Conservation (phyloP, 805 yeast genomes). For the Ogataea thermomethanolica region DNA sequence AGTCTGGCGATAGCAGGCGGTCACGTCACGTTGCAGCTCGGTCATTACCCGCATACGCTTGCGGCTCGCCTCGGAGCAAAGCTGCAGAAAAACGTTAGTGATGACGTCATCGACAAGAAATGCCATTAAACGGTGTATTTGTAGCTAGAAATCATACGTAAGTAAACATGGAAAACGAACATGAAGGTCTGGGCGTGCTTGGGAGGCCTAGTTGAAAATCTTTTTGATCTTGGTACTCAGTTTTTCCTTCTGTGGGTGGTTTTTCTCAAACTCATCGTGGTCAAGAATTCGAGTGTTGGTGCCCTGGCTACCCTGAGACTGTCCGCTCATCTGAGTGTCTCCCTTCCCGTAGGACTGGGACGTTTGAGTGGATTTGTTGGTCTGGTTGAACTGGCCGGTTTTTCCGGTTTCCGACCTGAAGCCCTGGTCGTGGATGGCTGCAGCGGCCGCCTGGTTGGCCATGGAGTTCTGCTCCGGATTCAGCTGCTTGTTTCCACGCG, state of each 20-base stretch:
- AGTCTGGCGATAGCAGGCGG: too few relatives aligned
- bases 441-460: constrained; percentile 20
- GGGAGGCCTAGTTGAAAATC: constrained; percentile 11
- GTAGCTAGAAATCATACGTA: not conserved
- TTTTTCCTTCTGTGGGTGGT: constrained; percentile 16
- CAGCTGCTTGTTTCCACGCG: constrained; percentile 13
- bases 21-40: too few relatives aligned
- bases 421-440: constrained; percentile 14
- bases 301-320: constrained; percentile 2
- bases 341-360: too few relatives aligned
- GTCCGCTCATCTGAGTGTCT: too few relatives aligned
- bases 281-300: constrained; percentile 11
- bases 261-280: constrained; percentile 8
- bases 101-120: too few relatives aligned
- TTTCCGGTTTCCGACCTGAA: constrained; percentile 1
- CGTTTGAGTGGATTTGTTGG: not conserved
- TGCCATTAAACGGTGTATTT: not conserved
- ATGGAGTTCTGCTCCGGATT: constrained; percentile 16
- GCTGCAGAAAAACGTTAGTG: too few relatives aligned
- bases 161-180: not conserved
- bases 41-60: too few relatives aligned
- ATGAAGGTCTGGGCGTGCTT: not conserved
- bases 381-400: not conserved
- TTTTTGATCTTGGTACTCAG: constrained; percentile 18
- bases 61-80: too few relatives aligned